These are phyloP conservation scores for Lentithecium fluviatile DNA, from an alignment of 495 filamentous ascomycete species.

Conservation along the genomic window DNA sequence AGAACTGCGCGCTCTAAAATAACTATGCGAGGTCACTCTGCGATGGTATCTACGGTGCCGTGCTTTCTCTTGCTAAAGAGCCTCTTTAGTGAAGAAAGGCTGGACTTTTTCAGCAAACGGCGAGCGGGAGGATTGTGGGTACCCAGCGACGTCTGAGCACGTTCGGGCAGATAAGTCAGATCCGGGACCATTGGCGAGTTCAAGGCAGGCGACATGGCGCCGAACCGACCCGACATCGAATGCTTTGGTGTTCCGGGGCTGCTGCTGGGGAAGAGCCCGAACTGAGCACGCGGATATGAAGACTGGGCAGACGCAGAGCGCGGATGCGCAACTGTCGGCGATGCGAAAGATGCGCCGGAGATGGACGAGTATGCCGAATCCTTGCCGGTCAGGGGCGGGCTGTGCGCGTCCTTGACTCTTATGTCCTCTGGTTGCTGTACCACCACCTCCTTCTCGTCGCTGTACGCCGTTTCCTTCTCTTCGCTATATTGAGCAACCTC, in stretches of 20 bases:
- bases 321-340: slow-evolving; percentile 21
- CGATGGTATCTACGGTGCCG: slow-evolving; percentile 26
- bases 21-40: slow-evolving; percentile 14
- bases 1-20: slow-evolving; percentile 18
- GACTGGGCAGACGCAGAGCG: slow-evolving; percentile 21
- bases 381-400: slow-evolving; percentile 33
- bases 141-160: slow-evolving; percentile 25
- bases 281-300: slow-evolving; percentile 29
- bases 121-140: slow-evolving; percentile 17
- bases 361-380: slow-evolving; percentile 37
- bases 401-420: slow-evolving; percentile 18
- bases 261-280: slow-evolving; percentile 34
- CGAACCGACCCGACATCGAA: slow-evolving; percentile 22
- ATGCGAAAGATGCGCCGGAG: slow-evolving; percentile 32
- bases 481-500: not conserved
- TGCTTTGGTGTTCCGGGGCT: slow-evolving; percentile 28
- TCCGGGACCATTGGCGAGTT: slow-evolving; percentile 12
- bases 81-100: slow-evolving; percentile 29
- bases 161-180: not conserved
- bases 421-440: slow-evolving; percentile 1
- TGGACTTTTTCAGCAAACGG: slow-evolving; percentile 26
- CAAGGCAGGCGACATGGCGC: slow-evolving; percentile 23
- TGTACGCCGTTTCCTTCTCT: not conserved
- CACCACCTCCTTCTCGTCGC: slow-evolving; percentile 4
- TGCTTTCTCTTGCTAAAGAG: slow-evolving; percentile 31